Conservation (phyloP, 768 basidiomycete genomes). For the Boletus rufocinnamomeus region DNA sequence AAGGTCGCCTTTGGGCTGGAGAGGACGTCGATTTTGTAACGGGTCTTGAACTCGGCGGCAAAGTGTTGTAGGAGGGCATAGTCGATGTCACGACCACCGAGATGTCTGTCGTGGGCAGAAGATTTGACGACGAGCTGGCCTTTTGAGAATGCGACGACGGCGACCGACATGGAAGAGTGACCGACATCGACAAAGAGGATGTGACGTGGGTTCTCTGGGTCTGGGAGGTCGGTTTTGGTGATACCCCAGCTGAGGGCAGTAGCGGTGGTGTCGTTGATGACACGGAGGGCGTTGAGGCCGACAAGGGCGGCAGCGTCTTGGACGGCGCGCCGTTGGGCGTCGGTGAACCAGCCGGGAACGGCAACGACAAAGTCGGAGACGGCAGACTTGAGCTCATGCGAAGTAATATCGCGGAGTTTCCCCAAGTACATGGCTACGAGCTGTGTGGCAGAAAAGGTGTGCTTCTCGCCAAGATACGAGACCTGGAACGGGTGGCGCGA, state of each 20-base stretch:
- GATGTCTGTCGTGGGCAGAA: constrained; percentile 88
- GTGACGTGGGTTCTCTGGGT: constrained; percentile 75
- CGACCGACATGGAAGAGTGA: constrained; percentile 85
- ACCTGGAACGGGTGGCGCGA: constrained; percentile 52
- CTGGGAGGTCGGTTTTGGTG: constrained; percentile 96
- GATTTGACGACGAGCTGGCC: constrained; percentile 86
- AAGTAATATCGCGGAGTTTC: constrained; percentile 86
- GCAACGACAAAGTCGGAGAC: constrained; percentile 95
- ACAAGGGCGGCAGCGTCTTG: constrained; percentile 90
- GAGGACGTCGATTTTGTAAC: constrained; percentile 97
- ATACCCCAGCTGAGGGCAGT: constrained; percentile 97
- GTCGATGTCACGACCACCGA: constrained; percentile 97
- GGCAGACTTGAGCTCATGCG: constrained; percentile 79
- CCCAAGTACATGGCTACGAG: constrained; percentile 89
- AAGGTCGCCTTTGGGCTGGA: constrained; percentile 90
- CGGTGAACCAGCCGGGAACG: constrained; percentile 96
- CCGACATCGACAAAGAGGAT: constrained; percentile 96
- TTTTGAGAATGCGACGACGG: constrained; percentile 92
- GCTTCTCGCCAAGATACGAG: constrained; percentile 80
- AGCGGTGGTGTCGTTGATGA: constrained; percentile 98
- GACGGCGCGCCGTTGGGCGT: constrained; percentile 86
- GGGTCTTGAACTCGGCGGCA: constrained; percentile 87
- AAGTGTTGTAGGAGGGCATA: constrained; percentile 88
- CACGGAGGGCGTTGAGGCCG: constrained; percentile 85
- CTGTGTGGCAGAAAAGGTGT: constrained; percentile 84